These are phyloP conservation scores for Geotrichum cucujoidarum DNA, from an alignment of 1,139 yeast genomes.

Conservation along the genomic window DNA sequence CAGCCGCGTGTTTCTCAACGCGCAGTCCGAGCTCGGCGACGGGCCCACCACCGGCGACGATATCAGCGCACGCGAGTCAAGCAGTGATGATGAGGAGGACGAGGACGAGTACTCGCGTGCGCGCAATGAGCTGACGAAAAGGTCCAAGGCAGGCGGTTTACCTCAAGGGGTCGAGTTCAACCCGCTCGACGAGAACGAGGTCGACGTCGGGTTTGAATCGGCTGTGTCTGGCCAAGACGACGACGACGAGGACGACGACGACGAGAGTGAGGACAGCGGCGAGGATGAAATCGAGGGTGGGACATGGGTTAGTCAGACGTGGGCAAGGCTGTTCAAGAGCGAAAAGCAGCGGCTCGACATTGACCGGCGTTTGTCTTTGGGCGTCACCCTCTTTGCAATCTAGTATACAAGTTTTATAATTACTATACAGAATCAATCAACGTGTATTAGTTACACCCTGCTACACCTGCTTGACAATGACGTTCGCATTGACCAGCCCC, in stretches of 20 bases:
- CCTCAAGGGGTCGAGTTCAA: slow-evolving; percentile 14
- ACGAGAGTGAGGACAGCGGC: not conserved
- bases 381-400: not conserved
- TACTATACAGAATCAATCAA: no score
- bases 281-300: no score
- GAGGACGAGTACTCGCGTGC: slow-evolving; percentile 4
- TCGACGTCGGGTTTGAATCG: not conserved
- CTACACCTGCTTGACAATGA: slow-evolving; percentile 16
- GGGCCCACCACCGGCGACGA: not conserved
- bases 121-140: not conserved
- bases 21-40: not conserved
- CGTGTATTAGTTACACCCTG: no score
- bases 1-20: not conserved
- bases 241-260: not conserved
- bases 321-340: no score
- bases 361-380: not conserved
- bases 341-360: no score
- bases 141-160: not conserved
- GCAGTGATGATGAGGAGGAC: not conserved
- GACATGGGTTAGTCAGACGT: no score
- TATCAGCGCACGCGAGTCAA: not conserved
- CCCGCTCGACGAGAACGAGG: slow-evolving; percentile 12
- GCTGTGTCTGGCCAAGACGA: not conserved
- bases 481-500: slow-evolving; percentile 32
- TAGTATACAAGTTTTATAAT: not conserved